Conservation (phyloP, 257 asterid genomes). For the Hygrophila difformis region DNA sequence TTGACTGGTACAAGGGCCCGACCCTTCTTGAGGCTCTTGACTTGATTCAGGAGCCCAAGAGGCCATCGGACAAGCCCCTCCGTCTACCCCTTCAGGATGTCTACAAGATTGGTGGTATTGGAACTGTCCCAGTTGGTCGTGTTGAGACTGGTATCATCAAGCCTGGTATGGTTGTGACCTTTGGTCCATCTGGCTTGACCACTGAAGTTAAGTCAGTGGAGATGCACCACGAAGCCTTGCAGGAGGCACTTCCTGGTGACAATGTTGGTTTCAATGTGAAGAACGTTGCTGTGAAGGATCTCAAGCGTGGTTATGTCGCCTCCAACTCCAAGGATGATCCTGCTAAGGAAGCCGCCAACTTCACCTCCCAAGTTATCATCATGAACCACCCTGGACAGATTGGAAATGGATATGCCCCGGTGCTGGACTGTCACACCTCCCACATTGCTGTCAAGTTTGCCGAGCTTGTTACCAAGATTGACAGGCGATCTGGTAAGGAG, state of each 20-base stretch:
- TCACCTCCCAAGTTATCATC: neutral
- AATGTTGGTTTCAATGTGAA: slow-evolving; percentile 39
- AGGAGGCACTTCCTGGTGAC: neutral
- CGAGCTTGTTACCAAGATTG: neutral
- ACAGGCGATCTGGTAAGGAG: neutral
- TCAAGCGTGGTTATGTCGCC: neutral
- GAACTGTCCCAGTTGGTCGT: slow-evolving; percentile 34
- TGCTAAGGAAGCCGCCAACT: neutral
- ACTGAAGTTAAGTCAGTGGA: slow-evolving; percentile 36
- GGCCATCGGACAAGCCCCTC: slow-evolving; percentile 38
- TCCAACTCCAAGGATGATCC: slow-evolving; percentile 41
- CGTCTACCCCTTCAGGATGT: slow-evolving; percentile 52
- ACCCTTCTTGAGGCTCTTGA: slow-evolving; percentile 38
- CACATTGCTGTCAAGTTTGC: slow-evolving; percentile 36
- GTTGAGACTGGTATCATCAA: slow-evolving; percentile 23
- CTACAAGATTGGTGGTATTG: slow-evolving; percentile 45
- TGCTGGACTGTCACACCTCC: slow-evolving; percentile 45
- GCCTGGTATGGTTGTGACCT: slow-evolving; percentile 31
- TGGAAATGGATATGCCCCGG: slow-evolving; percentile 50
- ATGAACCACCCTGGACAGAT: slow-evolving; percentile 29
- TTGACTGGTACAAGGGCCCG: slow-evolving; percentile 42
- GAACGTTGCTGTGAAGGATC: neutral
- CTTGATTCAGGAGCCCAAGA: slow-evolving; percentile 30
- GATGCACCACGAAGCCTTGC: slow-evolving; percentile 38
- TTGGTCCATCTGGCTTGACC: slow-evolving; percentile 26